Conservation (phyloP, 176 grass and related monocot genomes). For the Miscanthus lutarioriparius region DNA sequence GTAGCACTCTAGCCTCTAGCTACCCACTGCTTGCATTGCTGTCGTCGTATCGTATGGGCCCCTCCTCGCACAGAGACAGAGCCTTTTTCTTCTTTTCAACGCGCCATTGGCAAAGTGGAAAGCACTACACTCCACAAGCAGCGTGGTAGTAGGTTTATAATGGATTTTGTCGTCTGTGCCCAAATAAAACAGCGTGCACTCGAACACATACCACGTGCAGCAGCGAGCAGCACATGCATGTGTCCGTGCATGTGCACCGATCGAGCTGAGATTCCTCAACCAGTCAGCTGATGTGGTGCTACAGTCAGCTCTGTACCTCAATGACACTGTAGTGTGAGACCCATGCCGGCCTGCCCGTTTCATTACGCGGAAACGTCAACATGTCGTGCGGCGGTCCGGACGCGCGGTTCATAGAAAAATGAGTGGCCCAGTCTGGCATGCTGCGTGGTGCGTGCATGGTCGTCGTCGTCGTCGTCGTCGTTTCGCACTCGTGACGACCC, state of each 20-base stretch:
- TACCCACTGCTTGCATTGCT: not conserved
- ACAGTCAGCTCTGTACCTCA: no score
- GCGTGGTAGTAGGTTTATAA: not conserved
- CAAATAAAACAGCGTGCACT: not conserved
- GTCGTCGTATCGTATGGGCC: not conserved
- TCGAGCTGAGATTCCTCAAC: not conserved
- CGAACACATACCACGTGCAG: not conserved
- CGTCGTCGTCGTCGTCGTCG: not conserved
- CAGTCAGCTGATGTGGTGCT: not conserved
- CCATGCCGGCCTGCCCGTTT: not conserved
- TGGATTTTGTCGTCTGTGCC: not conserved
- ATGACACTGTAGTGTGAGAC: no score
- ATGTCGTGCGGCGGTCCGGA: not conserved
- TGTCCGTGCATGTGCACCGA: not conserved
- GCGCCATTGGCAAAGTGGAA: not conserved
- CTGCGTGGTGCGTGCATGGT: not conserved
- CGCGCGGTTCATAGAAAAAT: not conserved
- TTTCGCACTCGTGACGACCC: not conserved
- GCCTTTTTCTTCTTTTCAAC: not conserved
- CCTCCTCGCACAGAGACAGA: not conserved
- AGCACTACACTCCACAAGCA: not conserved
- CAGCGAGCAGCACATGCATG: not conserved
- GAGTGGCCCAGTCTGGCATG: not conserved
- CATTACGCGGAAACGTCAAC: constrained; percentile 22
- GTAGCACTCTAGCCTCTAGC: not conserved